phyloP scores from a whole-genome alignment of 2,329 filamentous ascomycete genomes.

The Cordyceps pruinosa region DNA sequence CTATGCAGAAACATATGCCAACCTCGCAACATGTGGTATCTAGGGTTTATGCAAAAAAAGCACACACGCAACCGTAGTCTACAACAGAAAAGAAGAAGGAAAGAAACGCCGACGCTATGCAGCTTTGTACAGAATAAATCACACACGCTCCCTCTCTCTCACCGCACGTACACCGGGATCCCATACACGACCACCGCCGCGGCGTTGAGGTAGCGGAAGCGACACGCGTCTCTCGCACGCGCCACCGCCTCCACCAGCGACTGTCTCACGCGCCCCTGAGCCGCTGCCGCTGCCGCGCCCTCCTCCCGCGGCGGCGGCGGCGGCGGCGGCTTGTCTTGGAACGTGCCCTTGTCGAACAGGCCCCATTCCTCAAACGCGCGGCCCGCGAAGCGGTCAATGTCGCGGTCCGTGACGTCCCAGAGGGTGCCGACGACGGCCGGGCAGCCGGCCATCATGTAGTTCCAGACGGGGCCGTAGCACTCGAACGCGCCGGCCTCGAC shows the following conservation, averaged over 20 bases:
- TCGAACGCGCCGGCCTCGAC: constrained; percentile 79
- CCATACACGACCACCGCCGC: constrained; percentile 93
- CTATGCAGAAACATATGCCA: not conserved
- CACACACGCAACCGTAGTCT: too few relatives aligned
- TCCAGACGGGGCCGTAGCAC: constrained; percentile 81
- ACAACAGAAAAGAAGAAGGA: not conserved
- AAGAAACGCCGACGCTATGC: constrained; percentile 11
- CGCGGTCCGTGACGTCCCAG: constrained; percentile 97
- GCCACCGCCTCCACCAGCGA: constrained; percentile 77
- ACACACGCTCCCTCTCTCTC: not conserved
- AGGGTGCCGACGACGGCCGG: constrained; percentile 86
- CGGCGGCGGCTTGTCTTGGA: constrained; percentile 24
- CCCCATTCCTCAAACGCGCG: constrained; percentile 82
- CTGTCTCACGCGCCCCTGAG: constrained; percentile 26
- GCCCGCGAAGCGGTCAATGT: constrained; percentile 88
- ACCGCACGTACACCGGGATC: constrained; percentile 72
- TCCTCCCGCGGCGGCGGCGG: not conserved
- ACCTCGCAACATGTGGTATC: constrained; percentile 2
- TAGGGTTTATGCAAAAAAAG: not conserved
- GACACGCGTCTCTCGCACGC: constrained; percentile 68
- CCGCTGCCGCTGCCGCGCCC: not conserved
- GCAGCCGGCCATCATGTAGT: constrained; percentile 82
- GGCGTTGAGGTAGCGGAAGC: constrained; percentile 85
- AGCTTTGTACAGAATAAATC: not conserved
- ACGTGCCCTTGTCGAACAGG: constrained; percentile 47